Conservation (phyloP, 371 early-diverging fungal species). For the Mucor sp. region DNA sequence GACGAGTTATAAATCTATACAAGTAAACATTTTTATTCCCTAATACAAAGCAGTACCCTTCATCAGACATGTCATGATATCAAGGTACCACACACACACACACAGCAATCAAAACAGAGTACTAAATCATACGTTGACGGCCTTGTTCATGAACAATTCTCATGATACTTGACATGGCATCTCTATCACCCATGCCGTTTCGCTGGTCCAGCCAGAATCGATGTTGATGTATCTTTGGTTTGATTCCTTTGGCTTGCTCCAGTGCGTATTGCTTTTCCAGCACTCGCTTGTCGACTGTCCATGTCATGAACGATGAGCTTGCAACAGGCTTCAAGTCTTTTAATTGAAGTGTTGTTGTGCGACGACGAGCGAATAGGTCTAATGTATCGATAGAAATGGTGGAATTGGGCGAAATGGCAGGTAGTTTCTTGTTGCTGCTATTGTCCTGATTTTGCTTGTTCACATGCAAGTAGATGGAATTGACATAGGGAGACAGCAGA, state of each 20-base stretch:
- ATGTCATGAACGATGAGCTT: constrained; percentile 34
- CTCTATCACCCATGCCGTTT: constrained; percentile 37
- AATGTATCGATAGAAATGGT: constrained; percentile 44
- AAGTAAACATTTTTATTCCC: too few species aligned
- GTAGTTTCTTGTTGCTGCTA: constrained; percentile 1
- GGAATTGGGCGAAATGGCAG: constrained; percentile 38
- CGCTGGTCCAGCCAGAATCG: constrained; percentile 52
- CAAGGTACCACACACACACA: too few species aligned
- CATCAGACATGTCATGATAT: too few species aligned
- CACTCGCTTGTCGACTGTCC: constrained; percentile 33
- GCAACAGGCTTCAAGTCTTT: constrained; percentile 32
- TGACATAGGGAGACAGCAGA: constrained; percentile 47
- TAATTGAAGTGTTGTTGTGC: constrained; percentile 33
- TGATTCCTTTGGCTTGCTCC: constrained; percentile 15
- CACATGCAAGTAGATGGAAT: constrained; percentile 33
- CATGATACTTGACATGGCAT: constrained; percentile 40
- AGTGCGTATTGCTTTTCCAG: constrained; percentile 20
- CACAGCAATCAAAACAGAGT: too few species aligned
- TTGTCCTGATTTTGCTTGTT: neutral
- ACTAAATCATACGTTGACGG: constrained; percentile 10
- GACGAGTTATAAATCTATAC: too few species aligned
- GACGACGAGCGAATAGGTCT: constrained; percentile 36
- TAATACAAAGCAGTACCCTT: too few species aligned
- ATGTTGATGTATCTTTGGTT: constrained; percentile 28
- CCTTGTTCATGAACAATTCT: constrained; percentile 39